Base-by-base conservation (phyloP, 306 rosid species). In the Lagenaria siceraria region DNA sequence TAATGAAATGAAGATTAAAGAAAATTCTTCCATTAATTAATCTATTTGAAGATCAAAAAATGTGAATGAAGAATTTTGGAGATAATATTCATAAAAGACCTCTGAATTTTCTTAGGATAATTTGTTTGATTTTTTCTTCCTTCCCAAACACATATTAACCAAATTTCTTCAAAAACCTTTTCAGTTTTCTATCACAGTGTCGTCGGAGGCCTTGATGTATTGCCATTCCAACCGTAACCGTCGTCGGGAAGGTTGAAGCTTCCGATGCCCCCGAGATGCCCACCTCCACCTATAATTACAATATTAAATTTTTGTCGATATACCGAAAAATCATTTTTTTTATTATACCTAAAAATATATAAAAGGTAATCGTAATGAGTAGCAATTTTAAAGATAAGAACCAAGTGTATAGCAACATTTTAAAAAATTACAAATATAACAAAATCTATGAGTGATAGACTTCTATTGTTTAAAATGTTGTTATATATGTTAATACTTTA, bases 191-290 rank as follows among this genome's bases (percentile, higher is more conserved):
- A 46, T 59, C 35, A 22, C 3, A 79, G 42, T 75, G 76, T 52
- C 48, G 29, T 56, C 29, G 81, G 85, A 55, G 85, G 79, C 51
- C 78, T 79, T 7, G 82, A 43, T 36, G 83, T 64, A 53, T 27
- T 36, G 33, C 81, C 63, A 64, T 76, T 78, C 83, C 80, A 80
- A 51, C 82, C 78, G 70, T 66, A 84, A 17, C 60, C 64, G 46
- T 77, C 78, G 58, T 81, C 77, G 15, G 52, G 79, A 40, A 73
- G 43, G 9, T 58, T 22, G n/a, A 40, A 78, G 71, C 38, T 78
- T 53, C 53, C 70, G 19, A 43, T 82, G 18, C 74, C 81, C 4
- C 68, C 61, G 31, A 76, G 24, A 14, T 69, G 77, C 8, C 70
- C 75, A 2, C 76, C 76, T 4, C 77, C 77, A 5, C 58, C 58